Evolutionary conservation across 106 monocot genomes (phyloP).

Genomic region (Dendrobium chrysotoxum): DNA sequence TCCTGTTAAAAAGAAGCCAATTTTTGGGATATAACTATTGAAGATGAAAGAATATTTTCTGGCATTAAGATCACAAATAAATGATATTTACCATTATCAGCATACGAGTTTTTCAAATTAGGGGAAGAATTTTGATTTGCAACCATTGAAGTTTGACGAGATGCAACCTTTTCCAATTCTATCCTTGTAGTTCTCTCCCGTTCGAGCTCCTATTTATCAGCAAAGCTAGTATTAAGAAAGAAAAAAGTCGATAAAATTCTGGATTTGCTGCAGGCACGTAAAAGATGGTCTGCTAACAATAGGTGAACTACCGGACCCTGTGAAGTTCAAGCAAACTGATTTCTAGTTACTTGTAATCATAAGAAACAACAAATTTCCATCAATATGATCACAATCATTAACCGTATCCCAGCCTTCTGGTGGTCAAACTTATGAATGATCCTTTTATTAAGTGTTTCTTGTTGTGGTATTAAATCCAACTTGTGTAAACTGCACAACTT

Average conservation of each 20-base stretch:
- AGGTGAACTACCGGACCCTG: neutral
- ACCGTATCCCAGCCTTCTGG: neutral
- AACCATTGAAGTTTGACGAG: conserved; percentile 36
- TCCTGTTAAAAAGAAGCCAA: conserved; percentile 33
- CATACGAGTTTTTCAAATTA: conserved; percentile 20
- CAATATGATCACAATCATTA: neutral
- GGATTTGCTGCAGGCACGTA: neutral
- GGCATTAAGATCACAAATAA: neutral
- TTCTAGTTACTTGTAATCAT: neutral
- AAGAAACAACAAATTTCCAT: neutral
- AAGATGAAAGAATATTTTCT: neutral
- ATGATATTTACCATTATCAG: conserved; percentile 45
- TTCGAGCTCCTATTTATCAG: conserved; percentile 69
- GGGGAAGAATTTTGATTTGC: conserved; percentile 34
- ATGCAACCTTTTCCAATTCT: conserved; percentile 68
- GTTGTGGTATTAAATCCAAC: too few species aligned
- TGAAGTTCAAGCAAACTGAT: neutral
- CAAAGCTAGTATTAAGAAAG: neutral
- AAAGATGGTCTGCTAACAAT: neutral
- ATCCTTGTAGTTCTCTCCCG: conserved; percentile 57
- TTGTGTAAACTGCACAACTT: too few species aligned
- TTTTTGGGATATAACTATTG: neutral
- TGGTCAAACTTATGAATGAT: too few species aligned
- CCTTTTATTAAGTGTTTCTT: too few species aligned
- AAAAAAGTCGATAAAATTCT: neutral